phyloP scores from a whole-genome alignment of 257 asterid species.

The Misopates orontium region DNA sequence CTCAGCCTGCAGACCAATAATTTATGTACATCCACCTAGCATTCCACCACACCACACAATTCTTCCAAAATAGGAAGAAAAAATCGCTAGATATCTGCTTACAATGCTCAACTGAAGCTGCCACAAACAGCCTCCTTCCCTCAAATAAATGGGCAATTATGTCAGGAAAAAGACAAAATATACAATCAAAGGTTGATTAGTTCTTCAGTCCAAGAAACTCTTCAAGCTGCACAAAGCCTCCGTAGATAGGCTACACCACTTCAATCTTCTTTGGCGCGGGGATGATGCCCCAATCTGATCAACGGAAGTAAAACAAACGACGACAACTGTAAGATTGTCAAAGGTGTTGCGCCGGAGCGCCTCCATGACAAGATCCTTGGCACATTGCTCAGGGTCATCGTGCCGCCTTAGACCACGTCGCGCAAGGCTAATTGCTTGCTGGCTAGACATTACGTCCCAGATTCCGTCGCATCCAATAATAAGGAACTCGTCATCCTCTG shows the following conservation, averaged over 20 bases:
- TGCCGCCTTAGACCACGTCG: slow-evolving; percentile 67
- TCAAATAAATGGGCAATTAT: slow-evolving; percentile 18
- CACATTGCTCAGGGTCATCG: slow-evolving; percentile 83
- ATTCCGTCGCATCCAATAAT: slow-evolving; percentile 86
- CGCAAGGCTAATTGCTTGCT: slow-evolving; percentile 74
- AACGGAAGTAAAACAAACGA: slow-evolving; percentile 55
- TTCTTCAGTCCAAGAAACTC: slow-evolving; percentile 51
- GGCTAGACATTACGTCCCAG: slow-evolving; percentile 86
- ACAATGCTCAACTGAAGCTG: slow-evolving; percentile 32
- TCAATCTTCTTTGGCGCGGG: slow-evolving; percentile 39
- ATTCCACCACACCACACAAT: slow-evolving; percentile 26
- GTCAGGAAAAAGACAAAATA: not conserved
- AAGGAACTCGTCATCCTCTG: slow-evolving; percentile 80
- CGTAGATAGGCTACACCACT: slow-evolving; percentile 69
- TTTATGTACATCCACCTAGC: slow-evolving; percentile 11
- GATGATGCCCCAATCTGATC: slow-evolving; percentile 42
- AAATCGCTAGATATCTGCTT: slow-evolving; percentile 1
- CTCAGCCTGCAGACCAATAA: no score
- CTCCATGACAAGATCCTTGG: slow-evolving; percentile 80
- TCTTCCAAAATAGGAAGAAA: slow-evolving; percentile 6
- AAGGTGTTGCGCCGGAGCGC: slow-evolving; percentile 71
- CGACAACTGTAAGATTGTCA: slow-evolving; percentile 71
- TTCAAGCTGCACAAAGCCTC: slow-evolving; percentile 70
- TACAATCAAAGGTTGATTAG: slow-evolving; percentile 31
- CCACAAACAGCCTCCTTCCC: slow-evolving; percentile 30